Conservation (phyloP, 306 rosid genomes). For the Vigna mungo region DNA sequence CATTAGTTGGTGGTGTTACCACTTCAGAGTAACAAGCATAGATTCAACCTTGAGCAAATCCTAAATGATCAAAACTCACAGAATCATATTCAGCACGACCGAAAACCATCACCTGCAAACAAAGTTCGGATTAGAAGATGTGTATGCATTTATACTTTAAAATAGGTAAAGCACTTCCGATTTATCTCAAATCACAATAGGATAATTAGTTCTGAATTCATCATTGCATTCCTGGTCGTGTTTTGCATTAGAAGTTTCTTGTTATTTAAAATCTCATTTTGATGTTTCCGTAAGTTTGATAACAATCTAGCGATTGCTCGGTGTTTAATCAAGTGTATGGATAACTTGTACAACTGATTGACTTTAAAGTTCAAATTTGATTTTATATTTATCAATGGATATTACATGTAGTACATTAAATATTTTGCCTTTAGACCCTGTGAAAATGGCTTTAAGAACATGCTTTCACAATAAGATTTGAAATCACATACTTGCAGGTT, state of each 20-base stretch:
- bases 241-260: background rate
- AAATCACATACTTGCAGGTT: background rate
- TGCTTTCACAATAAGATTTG: background rate
- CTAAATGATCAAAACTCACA: conserved; percentile 16
- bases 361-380: background rate
- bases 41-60: conserved; percentile 15
- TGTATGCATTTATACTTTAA: conserved; percentile 3
- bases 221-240: conserved; percentile 1
- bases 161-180: background rate
- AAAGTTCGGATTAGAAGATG: background rate
- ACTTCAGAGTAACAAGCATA: conserved; percentile 31
- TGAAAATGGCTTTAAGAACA: background rate
- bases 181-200: conserved; percentile 5
- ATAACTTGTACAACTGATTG: background rate
- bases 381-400: background rate
- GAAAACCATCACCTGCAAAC: conserved; percentile 45
- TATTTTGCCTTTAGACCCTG: conserved; percentile 17
- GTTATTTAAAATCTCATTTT: conserved; percentile 12
- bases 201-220: conserved; percentile 6
- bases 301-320: background rate
- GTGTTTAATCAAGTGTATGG: background rate
- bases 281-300: conserved; percentile 1
- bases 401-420: conserved; percentile 1
- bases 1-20: conserved; percentile 3
- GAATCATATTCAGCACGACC: conserved; percentile 7